These are phyloP conservation scores for Colletotrichum karsti DNA, from an alignment of 2,329 filamentous ascomycete species.

Conservation along the genomic window DNA sequence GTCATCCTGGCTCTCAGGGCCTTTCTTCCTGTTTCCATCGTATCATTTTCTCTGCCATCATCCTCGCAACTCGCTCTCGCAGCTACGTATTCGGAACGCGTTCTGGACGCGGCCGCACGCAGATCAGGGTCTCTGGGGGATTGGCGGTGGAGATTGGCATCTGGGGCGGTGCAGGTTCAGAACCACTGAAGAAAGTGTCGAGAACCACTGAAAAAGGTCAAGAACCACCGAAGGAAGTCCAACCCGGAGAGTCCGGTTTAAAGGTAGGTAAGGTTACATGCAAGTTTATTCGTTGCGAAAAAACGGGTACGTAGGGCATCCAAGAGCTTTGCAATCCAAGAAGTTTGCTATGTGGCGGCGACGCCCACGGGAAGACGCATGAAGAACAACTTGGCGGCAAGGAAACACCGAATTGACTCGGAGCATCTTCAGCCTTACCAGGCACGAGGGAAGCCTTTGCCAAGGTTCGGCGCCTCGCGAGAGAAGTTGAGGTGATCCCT, in stretches of 20 bases:
- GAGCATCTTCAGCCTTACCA: conserved; percentile 8
- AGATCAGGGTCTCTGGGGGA: conserved; percentile 2
- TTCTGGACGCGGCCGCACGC: not conserved
- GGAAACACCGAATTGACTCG: not conserved
- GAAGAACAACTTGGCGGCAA: conserved; percentile 4
- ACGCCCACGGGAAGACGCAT: no score
- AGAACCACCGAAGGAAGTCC: not conserved
- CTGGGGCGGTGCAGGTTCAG: conserved; percentile 10
- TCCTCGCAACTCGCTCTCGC: no score
- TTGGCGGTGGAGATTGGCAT: not conserved
- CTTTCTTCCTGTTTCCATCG: no score
- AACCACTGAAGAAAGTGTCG: not conserved
- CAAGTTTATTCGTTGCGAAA: no score
- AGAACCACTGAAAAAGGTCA: not conserved
- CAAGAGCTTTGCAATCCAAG: no score
- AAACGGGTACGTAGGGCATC: no score
- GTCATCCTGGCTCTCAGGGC: no score
- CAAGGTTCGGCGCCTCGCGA: not conserved
- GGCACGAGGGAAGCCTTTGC: not conserved
- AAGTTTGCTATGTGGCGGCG: no score
- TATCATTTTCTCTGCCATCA: no score
- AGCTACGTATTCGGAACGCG: no score
- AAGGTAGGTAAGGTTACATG: no score
- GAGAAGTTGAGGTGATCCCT: not conserved
- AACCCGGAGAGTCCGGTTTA: no score